These are phyloP conservation scores for Boletus semigastroideus DNA, from an alignment of 1,284 basidiomycete genomes.

Conservation along the genomic window DNA sequence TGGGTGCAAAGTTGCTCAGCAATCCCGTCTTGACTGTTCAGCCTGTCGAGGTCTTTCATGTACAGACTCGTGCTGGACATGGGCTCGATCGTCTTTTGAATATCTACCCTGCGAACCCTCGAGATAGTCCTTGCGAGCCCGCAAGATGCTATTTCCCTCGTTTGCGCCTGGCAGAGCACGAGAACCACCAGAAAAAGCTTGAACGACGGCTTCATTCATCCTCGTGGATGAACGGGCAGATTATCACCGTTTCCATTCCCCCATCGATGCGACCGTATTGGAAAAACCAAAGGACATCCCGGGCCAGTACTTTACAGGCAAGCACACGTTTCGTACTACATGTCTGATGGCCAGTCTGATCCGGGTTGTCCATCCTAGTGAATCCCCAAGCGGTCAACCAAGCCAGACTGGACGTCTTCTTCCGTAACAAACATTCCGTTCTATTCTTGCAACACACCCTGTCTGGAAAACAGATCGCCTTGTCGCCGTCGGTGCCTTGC, in stretches of 20 bases:
- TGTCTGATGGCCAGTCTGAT: slow-evolving; percentile 6
- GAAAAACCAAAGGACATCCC: slow-evolving; percentile 50
- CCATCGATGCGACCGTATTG: slow-evolving; percentile 57
- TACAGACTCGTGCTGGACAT: slow-evolving; percentile 78
- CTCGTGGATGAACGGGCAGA: slow-evolving; percentile 79
- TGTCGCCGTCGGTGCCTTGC: slow-evolving; percentile 64
- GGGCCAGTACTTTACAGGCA: slow-evolving; percentile 61
- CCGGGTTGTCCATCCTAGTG: slow-evolving; percentile 41
- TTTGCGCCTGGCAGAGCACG: slow-evolving; percentile 69
- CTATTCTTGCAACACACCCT: slow-evolving; percentile 48
- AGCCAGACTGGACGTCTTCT: slow-evolving; percentile 68
- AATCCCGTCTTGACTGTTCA: slow-evolving; percentile 74
- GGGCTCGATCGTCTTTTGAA: slow-evolving; percentile 67
- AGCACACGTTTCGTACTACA: slow-evolving; percentile 6
- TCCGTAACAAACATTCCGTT: slow-evolving; percentile 66
- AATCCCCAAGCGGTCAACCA: slow-evolving; percentile 85
- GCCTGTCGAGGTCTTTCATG: slow-evolving; percentile 88
- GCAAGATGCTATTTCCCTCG: slow-evolving; percentile 76
- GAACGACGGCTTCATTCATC: slow-evolving; percentile 76
- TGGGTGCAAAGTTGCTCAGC: slow-evolving; percentile 70
- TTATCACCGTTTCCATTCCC: slow-evolving; percentile 84
- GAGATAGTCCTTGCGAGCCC: slow-evolving; percentile 73
- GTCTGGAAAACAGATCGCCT: slow-evolving; percentile 50
- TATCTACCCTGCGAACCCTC: slow-evolving; percentile 81
- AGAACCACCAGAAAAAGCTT: slow-evolving; percentile 67